These are phyloP conservation scores for Aspergillus nanangensis DNA, from an alignment of 495 filamentous ascomycete species.

Conservation along the genomic window DNA sequence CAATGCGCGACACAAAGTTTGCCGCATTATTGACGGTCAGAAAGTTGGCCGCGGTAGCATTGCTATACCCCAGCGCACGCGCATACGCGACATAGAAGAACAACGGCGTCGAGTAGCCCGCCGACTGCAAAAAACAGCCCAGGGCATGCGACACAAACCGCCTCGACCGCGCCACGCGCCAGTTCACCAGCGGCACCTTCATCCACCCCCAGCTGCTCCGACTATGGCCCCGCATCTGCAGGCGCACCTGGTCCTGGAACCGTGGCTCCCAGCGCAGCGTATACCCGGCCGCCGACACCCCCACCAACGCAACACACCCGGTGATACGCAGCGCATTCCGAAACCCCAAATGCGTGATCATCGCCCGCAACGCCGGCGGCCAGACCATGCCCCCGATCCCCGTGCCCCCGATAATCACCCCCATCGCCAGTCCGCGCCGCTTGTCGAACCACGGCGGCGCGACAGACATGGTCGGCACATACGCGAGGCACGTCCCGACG, in stretches of 20 bases:
- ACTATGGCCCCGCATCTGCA: too few species aligned
- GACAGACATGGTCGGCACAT: constrained; percentile 34
- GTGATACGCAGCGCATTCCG: constrained; percentile 36
- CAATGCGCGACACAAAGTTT: constrained; percentile 24
- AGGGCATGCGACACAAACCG: constrained; percentile 31
- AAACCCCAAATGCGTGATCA: constrained; percentile 29
- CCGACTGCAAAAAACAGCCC: constrained; percentile 30
- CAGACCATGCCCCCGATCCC: constrained; percentile 32
- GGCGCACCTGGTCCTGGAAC: constrained; percentile 15
- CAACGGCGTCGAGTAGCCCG: constrained; percentile 36
- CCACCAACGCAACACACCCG: constrained; percentile 22
- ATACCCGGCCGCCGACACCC: constrained; percentile 19
- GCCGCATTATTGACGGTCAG: too few species aligned
- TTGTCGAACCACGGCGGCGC: constrained; percentile 31
- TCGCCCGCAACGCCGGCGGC: constrained; percentile 27
- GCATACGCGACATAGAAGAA: constrained; percentile 38
- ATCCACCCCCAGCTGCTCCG: too few species aligned
- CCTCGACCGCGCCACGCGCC: constrained; percentile 23
- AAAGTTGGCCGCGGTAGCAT: constrained; percentile 27
- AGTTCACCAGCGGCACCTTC: constrained; percentile 26
- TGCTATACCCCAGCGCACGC: constrained; percentile 34
- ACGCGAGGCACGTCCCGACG: constrained; percentile 31
- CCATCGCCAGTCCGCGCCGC: constrained; percentile 35
- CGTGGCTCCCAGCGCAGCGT: constrained; percentile 31
- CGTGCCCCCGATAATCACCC: constrained; percentile 30